Conservation (phyloP, 345 rosid genomes). For the Brassica napus region DNA sequence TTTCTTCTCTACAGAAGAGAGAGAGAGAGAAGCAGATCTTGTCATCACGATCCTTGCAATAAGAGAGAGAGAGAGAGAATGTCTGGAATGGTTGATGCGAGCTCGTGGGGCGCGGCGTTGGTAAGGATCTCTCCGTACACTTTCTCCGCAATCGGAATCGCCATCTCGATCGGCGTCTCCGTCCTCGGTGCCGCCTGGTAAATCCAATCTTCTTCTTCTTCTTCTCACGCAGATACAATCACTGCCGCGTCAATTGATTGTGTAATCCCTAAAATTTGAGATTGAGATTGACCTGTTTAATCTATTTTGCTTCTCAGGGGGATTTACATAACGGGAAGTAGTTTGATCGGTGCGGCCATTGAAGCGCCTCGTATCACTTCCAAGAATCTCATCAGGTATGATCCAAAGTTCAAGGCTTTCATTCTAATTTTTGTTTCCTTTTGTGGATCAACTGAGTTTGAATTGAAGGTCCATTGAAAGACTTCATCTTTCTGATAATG, state of each 20-base stretch:
- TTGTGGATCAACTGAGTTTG: constrained; percentile 12
- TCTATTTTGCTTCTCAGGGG: constrained; percentile 50
- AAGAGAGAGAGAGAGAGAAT: constrained; percentile 13
- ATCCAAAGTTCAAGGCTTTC: too few species aligned
- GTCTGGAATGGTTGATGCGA: constrained; percentile 51
- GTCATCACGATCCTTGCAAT: constrained; percentile 17
- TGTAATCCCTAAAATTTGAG: neutral
- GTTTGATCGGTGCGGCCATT: constrained; percentile 97
- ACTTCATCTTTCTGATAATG: neutral
- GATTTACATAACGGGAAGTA: constrained; percentile 94
- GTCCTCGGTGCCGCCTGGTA: constrained; percentile 99
- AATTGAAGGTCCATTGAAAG: neutral
- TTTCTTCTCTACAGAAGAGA: neutral
- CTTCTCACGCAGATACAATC: neutral
- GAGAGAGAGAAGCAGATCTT: constrained; percentile 31
- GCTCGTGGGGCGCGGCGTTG: constrained; percentile 82
- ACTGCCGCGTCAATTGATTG: neutral
- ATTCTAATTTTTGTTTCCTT: neutral
- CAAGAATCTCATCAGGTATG: constrained; percentile 66
- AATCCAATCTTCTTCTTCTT: neutral
- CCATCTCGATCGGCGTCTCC: constrained; percentile 90
- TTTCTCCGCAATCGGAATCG: constrained; percentile 94
- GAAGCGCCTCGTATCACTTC: constrained; percentile 99
- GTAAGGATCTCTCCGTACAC: constrained; percentile 89
- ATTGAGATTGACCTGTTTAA: neutral